These are phyloP conservation scores for Avena insularis DNA, from an alignment of 176 grass and related monocot species.

Conservation along the genomic window DNA sequence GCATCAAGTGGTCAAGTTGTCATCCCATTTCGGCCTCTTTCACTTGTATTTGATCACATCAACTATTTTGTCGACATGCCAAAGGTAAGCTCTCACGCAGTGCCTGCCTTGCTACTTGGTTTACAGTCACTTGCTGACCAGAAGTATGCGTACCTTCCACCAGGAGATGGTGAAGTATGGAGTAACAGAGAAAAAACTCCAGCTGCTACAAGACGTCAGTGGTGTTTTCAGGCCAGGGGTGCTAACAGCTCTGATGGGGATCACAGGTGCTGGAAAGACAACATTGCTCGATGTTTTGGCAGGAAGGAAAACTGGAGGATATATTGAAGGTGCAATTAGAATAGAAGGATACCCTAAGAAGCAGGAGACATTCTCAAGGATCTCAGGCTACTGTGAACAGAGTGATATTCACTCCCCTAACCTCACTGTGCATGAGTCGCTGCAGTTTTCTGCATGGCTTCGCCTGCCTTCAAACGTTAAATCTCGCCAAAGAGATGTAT, in stretches of 20 bases:
- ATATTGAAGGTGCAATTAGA: constrained; percentile 72
- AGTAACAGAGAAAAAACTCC: constrained; percentile 81
- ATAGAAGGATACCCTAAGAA: constrained; percentile 89
- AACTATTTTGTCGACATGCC: constrained; percentile 90
- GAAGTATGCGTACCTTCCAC: constrained; percentile 43
- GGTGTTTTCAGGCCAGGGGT: constrained; percentile 86
- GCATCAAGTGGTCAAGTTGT: constrained; percentile 51
- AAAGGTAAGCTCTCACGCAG: constrained; percentile 60
- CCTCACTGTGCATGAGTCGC: constrained; percentile 78
- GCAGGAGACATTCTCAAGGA: constrained; percentile 87
- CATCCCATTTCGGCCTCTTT: constrained; percentile 78
- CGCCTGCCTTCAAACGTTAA: constrained; percentile 85
- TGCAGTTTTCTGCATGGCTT: constrained; percentile 90
- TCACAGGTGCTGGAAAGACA: constrained; percentile 97
- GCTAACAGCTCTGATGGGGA: constrained; percentile 92
- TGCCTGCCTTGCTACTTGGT: constrained; percentile 21
- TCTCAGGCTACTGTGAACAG: constrained; percentile 97
- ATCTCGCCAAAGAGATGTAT: constrained; percentile 72
- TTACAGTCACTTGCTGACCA: constrained; percentile 36
- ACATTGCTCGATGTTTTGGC: constrained; percentile 91
- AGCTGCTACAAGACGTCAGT: constrained; percentile 77
- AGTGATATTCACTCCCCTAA: constrained; percentile 86
- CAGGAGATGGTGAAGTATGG: constrained; percentile 79
- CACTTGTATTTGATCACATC: constrained; percentile 86
- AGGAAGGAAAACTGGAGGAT: constrained; percentile 94